Percentiles rank a stretch among this genome's conserved stretches.
Conservation (phyloP, 2,329 filamentous ascomycete species). For the Botryotinia narcissicola region DNA sequence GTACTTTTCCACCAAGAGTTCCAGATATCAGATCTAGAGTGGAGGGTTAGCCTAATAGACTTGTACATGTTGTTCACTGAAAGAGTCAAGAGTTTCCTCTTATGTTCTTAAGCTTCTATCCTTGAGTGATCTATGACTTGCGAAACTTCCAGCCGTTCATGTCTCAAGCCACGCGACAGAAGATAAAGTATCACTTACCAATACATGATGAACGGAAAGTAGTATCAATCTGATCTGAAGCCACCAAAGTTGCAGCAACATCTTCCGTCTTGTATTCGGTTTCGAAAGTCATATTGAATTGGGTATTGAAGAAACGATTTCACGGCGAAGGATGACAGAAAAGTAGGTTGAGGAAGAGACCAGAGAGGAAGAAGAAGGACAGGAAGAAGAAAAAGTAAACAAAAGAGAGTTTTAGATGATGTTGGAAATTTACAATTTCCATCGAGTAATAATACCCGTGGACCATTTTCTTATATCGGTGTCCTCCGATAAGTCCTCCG, state of each 20-base stretch:
- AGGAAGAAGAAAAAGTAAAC: neutral
- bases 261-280: conserved; percentile 56
- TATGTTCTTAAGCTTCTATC: neutral
- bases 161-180: neutral
- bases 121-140: neutral
- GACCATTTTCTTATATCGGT: conserved; percentile 21
- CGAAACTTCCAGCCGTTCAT: neutral
- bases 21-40: conserved; percentile 59
- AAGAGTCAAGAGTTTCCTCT: neutral
- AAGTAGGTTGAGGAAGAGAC: neutral
- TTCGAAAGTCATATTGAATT: conserved; percentile 38
- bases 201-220: conserved; percentile 61
- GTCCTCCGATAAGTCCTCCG: conserved; percentile 24
- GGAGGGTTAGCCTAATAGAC: conserved; percentile 19
- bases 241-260: conserved; percentile 49
- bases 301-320: neutral
- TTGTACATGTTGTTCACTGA: neutral
- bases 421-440: conserved; percentile 24
- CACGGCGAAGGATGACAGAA: neutral
- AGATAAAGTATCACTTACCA: conserved; percentile 45
- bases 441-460: conserved; percentile 34
- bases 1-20: conserved; percentile 59
- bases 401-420: neutral
- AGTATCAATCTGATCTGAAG: conserved; percentile 56
- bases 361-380: neutral